Base-by-base conservation (phyloP, 768 basidiomycete genomes). In the Lactifluus volemus region DNA sequence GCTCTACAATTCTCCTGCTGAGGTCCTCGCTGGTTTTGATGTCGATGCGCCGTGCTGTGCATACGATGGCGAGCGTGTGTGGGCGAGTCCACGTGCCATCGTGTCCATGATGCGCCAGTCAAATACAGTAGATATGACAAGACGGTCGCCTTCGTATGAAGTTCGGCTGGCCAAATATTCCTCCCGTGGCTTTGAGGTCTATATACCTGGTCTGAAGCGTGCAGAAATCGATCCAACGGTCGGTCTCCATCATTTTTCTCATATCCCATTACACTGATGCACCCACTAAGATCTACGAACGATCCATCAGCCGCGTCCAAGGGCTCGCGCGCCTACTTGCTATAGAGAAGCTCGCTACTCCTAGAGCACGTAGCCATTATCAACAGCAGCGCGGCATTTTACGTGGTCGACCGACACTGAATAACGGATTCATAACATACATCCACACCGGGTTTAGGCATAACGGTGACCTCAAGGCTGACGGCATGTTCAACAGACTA, bases 81-180 rank as follows among this genome's bases (percentile, higher is more conserved):
- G 78, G 75, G 83, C 81, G 5, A 84, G 80, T 63, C 84, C 84
- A 4, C 77, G 84, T 9, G 78, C 81, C 12, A 76, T 85, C 54
- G 71, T 81, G 11, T 79, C 84, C 32, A 78, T 81, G 78, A 85
- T 86, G 79, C 80, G 81, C n/a, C 83, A 86, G 68, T 77, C 77
- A 71, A 84, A 84, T 68, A 82, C 80, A 0, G 77, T 83, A 54
- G 84, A 84, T 66, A 77, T 83, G 73, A 80, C 81, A 5, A 73
- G 83, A n/a, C 76, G 84, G 39, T 84, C 83, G 2, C 83, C 83
- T 1, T 85, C 84, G 11, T 83, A 86, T 64, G 84, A 85, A 73
- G 78, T 84, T 30, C 77, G 84, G 3, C 75, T 84, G 9, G 73
- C 80, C 19, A 86, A 86, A 68, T 84, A 86, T 68, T 75, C 80